Evolutionary conservation across 2,329 filamentous ascomycete species (phyloP).

Genomic region (Sclerotinia borealis): DNA sequence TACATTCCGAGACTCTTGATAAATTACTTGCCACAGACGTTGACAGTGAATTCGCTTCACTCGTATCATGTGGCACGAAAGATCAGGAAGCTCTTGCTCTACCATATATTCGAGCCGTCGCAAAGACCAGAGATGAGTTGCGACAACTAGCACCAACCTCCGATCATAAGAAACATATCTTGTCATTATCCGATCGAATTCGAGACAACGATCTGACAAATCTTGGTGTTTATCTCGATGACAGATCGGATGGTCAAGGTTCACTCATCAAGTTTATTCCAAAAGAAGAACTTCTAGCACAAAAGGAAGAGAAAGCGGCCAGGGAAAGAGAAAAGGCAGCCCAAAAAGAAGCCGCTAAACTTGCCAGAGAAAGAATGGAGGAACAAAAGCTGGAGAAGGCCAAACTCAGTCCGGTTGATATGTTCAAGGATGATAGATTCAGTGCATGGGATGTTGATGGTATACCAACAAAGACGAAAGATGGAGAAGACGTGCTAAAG

Average conservation of each 20-base stretch:
- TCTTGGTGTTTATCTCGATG: slow-evolving; percentile 81
- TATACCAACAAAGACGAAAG: slow-evolving; percentile 68
- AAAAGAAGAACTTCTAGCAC: slow-evolving; percentile 50
- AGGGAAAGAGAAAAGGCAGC: slow-evolving; percentile 56
- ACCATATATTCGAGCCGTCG: slow-evolving; percentile 48
- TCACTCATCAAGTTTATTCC: slow-evolving; percentile 67
- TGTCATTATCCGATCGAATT: slow-evolving; percentile 71
- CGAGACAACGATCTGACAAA: slow-evolving; percentile 78
- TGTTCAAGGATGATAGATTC: slow-evolving; percentile 58
- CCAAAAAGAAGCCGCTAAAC: slow-evolving; percentile 35
- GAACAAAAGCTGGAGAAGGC: slow-evolving; percentile 47
- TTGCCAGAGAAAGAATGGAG: slow-evolving; percentile 41
- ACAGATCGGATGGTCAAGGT: slow-evolving; percentile 53
- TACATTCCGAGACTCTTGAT: slow-evolving; percentile 42
- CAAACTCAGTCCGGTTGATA: slow-evolving; percentile 46
- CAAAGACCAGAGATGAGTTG: slow-evolving; percentile 39
- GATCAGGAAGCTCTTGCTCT: slow-evolving; percentile 49
- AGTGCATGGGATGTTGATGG: slow-evolving; percentile 79
- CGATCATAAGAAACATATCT: slow-evolving; percentile 61
- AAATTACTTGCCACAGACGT: slow-evolving; percentile 41
- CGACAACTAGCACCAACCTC: slow-evolving; percentile 46
- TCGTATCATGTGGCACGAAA: slow-evolving; percentile 41
- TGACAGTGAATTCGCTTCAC: slow-evolving; percentile 41
- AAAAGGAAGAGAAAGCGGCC: slow-evolving; percentile 53
- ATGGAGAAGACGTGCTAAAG: slow-evolving; percentile 77